Evolutionary conservation across 805 yeast genomes (phyloP), one percentile per base, ranked within the genome.

Genomic region (Alloascoidea hylecoeti): DNA sequence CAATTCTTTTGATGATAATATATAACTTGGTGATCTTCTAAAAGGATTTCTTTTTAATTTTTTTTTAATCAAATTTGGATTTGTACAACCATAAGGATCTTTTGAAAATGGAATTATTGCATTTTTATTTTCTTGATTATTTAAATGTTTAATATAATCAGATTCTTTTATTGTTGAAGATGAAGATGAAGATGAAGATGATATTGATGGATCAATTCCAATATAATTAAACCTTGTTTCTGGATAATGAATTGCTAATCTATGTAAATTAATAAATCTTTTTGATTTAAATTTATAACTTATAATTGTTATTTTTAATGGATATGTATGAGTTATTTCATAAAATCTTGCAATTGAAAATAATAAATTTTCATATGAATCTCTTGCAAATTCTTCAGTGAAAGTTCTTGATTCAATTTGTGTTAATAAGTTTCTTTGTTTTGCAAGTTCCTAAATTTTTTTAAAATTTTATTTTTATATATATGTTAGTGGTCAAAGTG

Each of bases 201-300:
- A n/a, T n/a, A n/a, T n/a, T n/a, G 9, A 9, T 9, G 30, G 30
- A n/a, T 23, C 30, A n/a, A 23, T n/a, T n/a, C 30, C 30, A 23
- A 23, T n/a, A n/a, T 23, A 23, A 9, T n/a, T n/a, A 23, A 23
- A 23, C 13, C 30, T 9, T 9, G 9, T n/a, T 23, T 23, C n/a
- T 9, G 30, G 30, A 23, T 23, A 23, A 9, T 23, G 30, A 23
- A 23, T 23, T 9, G 30, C 30, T 9, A 9, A 9, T 9, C 39
- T 17, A 35, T 51, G 56, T 18, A 50, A 33, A 4, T 39, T 35
- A 5, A 27, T 35, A 48, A 82, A 83, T 38, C 95, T 60, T 15
- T 51, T 49, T 39, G 71, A 56, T 49, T 84, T 84, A 56, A 84
- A 84, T 35, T 75, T 85, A 51, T 81, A 81, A 2, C 94, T 92